Evolutionary conservation across 805 yeast genomes (phyloP).

Genomic region (Candida verbasci): DNA sequence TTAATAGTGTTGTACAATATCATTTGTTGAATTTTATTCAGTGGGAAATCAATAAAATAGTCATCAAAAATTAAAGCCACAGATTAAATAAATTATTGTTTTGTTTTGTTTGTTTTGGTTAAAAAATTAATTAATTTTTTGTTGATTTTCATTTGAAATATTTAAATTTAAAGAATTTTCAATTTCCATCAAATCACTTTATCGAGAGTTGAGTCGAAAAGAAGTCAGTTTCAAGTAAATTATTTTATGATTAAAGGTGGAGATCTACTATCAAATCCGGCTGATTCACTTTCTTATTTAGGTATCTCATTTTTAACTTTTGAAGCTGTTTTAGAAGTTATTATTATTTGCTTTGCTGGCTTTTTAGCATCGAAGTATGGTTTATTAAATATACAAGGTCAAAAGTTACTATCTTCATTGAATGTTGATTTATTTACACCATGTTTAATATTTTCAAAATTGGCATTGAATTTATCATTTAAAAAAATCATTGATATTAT

Average conservation of each 20-base stretch:
- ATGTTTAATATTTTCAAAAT: slow-evolving; percentile 84
- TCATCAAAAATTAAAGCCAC: too few relatives aligned
- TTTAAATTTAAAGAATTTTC: too few relatives aligned
- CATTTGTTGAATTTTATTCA: too few relatives aligned
- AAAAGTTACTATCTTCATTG: slow-evolving; percentile 67
- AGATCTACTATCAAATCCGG: slow-evolving; percentile 7
- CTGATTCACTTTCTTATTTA: slow-evolving; percentile 26
- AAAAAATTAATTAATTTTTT: too few relatives aligned
- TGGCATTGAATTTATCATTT: slow-evolving; percentile 62
- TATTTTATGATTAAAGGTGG: neutral
- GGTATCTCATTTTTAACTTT: slow-evolving; percentile 67
- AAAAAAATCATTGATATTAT: slow-evolving; percentile 75
- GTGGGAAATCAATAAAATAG: too few relatives aligned
- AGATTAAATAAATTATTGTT: too few relatives aligned
- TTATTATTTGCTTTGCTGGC: slow-evolving; percentile 81
- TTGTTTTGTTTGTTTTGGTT: too few relatives aligned
- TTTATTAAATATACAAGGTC: slow-evolving; percentile 65
- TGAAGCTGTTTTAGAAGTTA: slow-evolving; percentile 89
- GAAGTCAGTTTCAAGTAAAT: too few relatives aligned
- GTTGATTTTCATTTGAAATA: too few relatives aligned
- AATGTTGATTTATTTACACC: slow-evolving; percentile 95
- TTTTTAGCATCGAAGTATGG: slow-evolving; percentile 77
- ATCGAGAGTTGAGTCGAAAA: too few relatives aligned
- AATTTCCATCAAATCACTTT: too few relatives aligned
- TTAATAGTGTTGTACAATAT: too few relatives aligned